Conservation (phyloP, 441 rosid species). For the Metrosideros polymorpha region DNA sequence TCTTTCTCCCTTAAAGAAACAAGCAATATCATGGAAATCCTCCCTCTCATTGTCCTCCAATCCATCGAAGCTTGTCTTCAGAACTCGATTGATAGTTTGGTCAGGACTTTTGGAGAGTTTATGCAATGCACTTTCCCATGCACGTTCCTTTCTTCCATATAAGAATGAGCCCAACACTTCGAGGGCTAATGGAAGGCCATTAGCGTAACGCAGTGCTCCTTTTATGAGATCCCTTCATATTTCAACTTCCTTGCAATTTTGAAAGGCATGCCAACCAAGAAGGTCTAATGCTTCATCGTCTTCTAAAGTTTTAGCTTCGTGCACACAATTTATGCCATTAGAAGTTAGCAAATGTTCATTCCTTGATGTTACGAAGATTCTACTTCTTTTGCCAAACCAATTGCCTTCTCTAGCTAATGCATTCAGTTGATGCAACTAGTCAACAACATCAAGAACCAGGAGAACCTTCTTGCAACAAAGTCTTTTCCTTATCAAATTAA, state of each 20-base stretch:
- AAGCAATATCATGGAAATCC: background rate
- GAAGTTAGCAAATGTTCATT: background rate
- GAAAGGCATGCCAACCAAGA: background rate
- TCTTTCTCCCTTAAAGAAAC: background rate
- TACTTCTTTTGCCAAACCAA: background rate
- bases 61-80: background rate
- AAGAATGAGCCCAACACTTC: background rate
- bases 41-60: background rate
- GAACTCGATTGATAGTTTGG: background rate
- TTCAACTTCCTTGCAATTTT: background rate
- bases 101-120: background rate
- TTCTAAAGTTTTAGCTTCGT: background rate
- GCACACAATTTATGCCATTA: background rate
- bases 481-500: background rate
- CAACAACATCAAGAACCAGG: background rate
- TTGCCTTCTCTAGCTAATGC: background rate
- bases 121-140: background rate
- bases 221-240: background rate
- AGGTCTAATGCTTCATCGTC: background rate
- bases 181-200: background rate
- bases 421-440: background rate
- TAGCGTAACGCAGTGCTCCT: background rate
- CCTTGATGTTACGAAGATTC: background rate
- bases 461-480: background rate
- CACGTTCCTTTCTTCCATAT: background rate